phyloP scores from a whole-genome alignment of 306 rosid genomes.

The Luffa aegyptiaca region DNA sequence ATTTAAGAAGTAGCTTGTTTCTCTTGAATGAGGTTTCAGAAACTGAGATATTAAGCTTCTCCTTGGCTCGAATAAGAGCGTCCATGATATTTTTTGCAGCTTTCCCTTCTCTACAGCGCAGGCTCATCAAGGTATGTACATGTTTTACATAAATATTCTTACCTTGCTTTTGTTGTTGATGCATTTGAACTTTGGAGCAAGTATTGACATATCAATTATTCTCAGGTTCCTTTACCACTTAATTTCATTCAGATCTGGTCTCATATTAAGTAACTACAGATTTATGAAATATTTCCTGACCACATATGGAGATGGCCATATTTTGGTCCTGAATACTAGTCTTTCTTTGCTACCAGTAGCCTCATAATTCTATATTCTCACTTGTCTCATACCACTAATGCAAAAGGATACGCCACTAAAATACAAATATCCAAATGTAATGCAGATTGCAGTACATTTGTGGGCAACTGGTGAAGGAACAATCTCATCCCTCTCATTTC shows the following conservation, averaged over 20 bases:
- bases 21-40: slow-evolving; percentile 67
- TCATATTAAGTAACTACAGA: background rate
- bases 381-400: background rate
- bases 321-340: background rate
- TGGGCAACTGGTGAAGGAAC: slow-evolving; percentile 78
- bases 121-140: slow-evolving; percentile 57
- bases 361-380: background rate
- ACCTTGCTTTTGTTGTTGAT: background rate
- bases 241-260: background rate
- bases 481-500: slow-evolving; percentile 59
- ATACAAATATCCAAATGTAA: slow-evolving; percentile 9
- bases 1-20: slow-evolving; percentile 61
- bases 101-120: slow-evolving; percentile 55
- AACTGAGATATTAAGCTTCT: slow-evolving; percentile 55
- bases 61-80: slow-evolving; percentile 53
- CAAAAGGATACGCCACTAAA: background rate
- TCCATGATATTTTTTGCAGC: slow-evolving; percentile 47
- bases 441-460: slow-evolving; percentile 72
- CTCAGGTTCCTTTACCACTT: background rate
- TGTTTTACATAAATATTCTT: slow-evolving; percentile 5
- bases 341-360: background rate
- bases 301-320: background rate
- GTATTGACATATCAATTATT: background rate
- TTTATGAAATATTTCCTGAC: background rate
- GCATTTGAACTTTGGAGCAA: background rate